Percentiles rank a stretch among this genome's conserved stretches.
Evolutionary conservation across 305 asterid species (phyloP).

Genomic region (Fraxinus platypoda): DNA sequence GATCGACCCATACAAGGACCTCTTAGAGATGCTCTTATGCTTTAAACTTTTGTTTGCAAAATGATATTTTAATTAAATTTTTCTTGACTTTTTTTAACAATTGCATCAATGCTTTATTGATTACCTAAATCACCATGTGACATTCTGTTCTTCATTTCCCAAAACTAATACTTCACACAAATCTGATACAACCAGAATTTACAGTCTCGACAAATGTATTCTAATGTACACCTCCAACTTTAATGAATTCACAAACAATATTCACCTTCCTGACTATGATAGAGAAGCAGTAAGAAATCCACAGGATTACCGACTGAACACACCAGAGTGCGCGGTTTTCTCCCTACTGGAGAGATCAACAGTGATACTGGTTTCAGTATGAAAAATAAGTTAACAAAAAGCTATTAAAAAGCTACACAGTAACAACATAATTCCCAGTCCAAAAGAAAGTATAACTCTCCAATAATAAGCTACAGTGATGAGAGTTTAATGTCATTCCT

Average conservation of each 20-base stretch:
- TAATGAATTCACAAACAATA: background rate
- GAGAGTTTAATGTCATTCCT: background rate
- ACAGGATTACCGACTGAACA: background rate
- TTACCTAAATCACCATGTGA: background rate
- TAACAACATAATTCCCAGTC: background rate
- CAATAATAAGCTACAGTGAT: background rate
- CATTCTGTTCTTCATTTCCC: background rate
- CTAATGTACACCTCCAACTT: background rate
- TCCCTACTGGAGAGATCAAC: background rate
- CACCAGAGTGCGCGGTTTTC: background rate
- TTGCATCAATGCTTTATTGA: background rate
- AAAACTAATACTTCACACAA: background rate
- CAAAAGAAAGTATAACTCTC: background rate
- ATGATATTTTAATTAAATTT: background rate
- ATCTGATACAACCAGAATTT: background rate
- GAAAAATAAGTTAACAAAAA: background rate
- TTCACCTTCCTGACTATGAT: background rate
- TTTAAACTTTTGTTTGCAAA: background rate
- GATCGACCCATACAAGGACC: background rate
- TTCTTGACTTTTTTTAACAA: background rate
- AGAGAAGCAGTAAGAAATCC: background rate
- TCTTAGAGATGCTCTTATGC: background rate
- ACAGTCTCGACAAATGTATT: background rate
- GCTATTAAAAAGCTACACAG: background rate
- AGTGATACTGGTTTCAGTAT: background rate